Conservation (phyloP, 208 protist genomes). For the Wallacemonas sp. region DNA sequence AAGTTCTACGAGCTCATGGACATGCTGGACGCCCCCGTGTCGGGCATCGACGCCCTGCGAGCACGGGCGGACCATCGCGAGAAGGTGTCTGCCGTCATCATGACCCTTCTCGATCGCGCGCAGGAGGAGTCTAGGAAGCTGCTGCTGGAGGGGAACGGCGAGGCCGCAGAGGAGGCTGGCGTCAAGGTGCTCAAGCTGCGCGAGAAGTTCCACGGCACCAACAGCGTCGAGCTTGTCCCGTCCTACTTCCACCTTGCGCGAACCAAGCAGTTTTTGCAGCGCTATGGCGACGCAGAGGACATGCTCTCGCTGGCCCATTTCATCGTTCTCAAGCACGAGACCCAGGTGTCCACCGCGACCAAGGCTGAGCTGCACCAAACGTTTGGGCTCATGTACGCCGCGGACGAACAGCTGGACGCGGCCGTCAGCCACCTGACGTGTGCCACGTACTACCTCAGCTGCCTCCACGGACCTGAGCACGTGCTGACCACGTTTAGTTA, state of each 20-base stretch:
- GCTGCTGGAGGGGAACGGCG: slow-evolving; percentile 66
- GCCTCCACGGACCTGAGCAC: slow-evolving; percentile 75
- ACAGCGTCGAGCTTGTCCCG: slow-evolving; percentile 70
- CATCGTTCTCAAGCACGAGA: slow-evolving; percentile 71
- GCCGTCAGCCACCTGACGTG: slow-evolving; percentile 82
- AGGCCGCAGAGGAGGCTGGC: slow-evolving; percentile 75
- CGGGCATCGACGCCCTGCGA: slow-evolving; percentile 71
- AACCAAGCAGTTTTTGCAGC: slow-evolving; percentile 82
- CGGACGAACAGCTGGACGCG: slow-evolving; percentile 81
- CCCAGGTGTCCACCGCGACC: slow-evolving; percentile 46
- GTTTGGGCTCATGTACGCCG: slow-evolving; percentile 87
- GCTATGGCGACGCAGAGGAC: slow-evolving; percentile 83
- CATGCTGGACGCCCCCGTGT: slow-evolving; percentile 59
- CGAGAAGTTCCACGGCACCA: slow-evolving; percentile 73
- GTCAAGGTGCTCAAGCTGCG: slow-evolving; percentile 78
- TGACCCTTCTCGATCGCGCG: slow-evolving; percentile 58
- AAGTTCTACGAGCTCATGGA: slow-evolving; percentile 76
- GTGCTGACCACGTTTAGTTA: slow-evolving; percentile 89
- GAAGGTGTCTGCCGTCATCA: slow-evolving; percentile 58
- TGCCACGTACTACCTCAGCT: slow-evolving; percentile 86
- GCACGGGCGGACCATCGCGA: slow-evolving; percentile 55
- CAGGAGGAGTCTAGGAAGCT: slow-evolving; percentile 78
- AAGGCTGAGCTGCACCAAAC: slow-evolving; percentile 90
- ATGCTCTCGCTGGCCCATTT: slow-evolving; percentile 89
- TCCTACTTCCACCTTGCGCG: slow-evolving; percentile 86